Base-by-base conservation (phyloP, 2,329 filamentous ascomycete species). In the Cryphonectria radicalis region DNA sequence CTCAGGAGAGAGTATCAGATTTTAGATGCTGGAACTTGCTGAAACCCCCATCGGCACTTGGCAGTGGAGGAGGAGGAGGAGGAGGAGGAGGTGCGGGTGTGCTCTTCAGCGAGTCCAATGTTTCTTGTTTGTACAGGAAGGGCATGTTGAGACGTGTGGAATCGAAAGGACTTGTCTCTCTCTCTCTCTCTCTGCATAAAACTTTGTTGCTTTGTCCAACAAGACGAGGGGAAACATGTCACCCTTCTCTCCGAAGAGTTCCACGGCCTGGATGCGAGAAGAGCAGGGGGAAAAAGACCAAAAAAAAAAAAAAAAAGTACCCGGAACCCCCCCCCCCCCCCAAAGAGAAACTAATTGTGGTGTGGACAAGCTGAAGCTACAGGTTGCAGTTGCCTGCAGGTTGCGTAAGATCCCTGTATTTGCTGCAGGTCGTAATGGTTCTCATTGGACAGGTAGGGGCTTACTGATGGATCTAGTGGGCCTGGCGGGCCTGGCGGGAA, bases 351-450 rank as follows among this genome's bases (percentile, higher is more conserved):
- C 28, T 60, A 14, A 60, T 32, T 28, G 57, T 60, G 22, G 35
- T 62, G 59, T 40, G 59, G 59, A 37, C 59, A 28, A 62, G 59
- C 59, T 62, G 59, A 62, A 40, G 59, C 35, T 22, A 62, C 59
- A 62, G 59, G 59, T 40, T 25, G 59, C 59, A 62, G 59, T 35
- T 62, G 59, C 59, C 59, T 62, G 35, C 35, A 40, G 59, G 59
- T 62, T n/a, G 17, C 7, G 17, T 6, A 8, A 19, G 11, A 62
- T 32, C 59, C 59, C 59, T 40, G 35, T 35, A 35, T 40, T 40
- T 11, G 7, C 59, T 40, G 32, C 59, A 22, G 25, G 19, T 19
- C 3, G 3, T 35, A 32, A 19, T 14, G 59, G 5, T 14, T 19
- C 28, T 59, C 5, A 62, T 62, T 62, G 59, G 59, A 40, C 35